phyloP scores from a whole-genome alignment of 2,329 filamentous ascomycete species.

The Chaetoscypha palmicola region DNA sequence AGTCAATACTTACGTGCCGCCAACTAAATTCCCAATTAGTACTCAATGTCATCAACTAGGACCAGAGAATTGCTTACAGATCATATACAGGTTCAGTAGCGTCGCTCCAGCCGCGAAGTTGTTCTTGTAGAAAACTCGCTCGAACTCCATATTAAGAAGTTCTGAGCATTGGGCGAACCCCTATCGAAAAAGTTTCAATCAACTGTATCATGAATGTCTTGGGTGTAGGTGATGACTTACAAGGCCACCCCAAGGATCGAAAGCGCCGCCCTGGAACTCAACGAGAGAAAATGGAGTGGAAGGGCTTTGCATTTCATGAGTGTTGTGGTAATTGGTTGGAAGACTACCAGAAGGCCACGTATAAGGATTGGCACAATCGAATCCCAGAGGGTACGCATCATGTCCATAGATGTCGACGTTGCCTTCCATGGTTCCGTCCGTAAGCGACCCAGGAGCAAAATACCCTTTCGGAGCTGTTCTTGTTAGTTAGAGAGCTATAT shows the following conservation, averaged over 20 bases:
- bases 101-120: constrained; percentile 57
- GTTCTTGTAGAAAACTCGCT: constrained; percentile 75
- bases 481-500: no score
- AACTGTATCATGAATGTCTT: no score
- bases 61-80: constrained; percentile 28
- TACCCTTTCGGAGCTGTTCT: constrained; percentile 15
- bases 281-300: constrained; percentile 55
- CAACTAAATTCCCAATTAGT: constrained; percentile 40
- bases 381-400: constrained; percentile 39
- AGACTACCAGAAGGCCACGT: constrained; percentile 52
- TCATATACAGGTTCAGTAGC: constrained; percentile 72
- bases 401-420: constrained; percentile 33
- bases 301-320: constrained; percentile 55
- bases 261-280: constrained; percentile 63
- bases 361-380: constrained; percentile 40
- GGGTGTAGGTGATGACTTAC: constrained; percentile 11
- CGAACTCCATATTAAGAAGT: constrained; percentile 66
- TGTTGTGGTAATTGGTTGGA: constrained; percentile 47
- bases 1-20: constrained; percentile 55
- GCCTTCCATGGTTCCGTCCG: constrained; percentile 25
- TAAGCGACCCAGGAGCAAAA: constrained; percentile 26
- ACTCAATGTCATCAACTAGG: constrained; percentile 42
- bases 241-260: constrained; percentile 67
- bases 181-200: no score
- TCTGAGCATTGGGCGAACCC: constrained; percentile 61